These are phyloP conservation scores for Fusarium domesticum DNA, from an alignment of 2,329 filamentous ascomycete genomes.

Conservation along the genomic window DNA sequence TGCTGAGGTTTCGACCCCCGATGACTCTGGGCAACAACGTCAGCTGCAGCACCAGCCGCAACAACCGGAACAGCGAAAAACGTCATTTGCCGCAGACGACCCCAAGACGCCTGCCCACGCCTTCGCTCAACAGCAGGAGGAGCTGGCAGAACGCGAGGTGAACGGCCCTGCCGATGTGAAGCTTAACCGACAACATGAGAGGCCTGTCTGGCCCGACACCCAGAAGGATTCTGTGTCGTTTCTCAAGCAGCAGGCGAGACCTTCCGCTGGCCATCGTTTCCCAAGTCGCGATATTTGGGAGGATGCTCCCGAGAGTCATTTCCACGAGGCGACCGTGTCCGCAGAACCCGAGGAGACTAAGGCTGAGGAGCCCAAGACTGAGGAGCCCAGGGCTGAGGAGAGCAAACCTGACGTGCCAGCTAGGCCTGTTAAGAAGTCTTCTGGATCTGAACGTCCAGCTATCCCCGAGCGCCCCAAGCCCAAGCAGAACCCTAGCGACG, in stretches of 20 bases:
- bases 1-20: slow-evolving; percentile 81
- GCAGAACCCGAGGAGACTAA: slow-evolving; percentile 20
- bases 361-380: slow-evolving; percentile 9
- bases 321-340: slow-evolving; percentile 71
- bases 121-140: slow-evolving; percentile 65
- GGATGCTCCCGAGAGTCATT: slow-evolving; percentile 80
- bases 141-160: slow-evolving; percentile 58
- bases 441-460: slow-evolving; percentile 41
- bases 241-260: slow-evolving; percentile 50
- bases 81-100: slow-evolving; percentile 32
- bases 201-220: slow-evolving; percentile 45
- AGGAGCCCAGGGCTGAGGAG: slow-evolving; percentile 11
- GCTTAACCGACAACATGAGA: slow-evolving; percentile 31
- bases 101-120: slow-evolving; percentile 59
- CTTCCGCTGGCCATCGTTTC: slow-evolving; percentile 67
- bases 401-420: slow-evolving; percentile 31
- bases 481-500: slow-evolving; percentile 39
- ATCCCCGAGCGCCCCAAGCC: slow-evolving; percentile 56
- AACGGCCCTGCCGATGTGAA: slow-evolving; percentile 30
- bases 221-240: slow-evolving; percentile 41
- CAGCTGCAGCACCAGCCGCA: slow-evolving; percentile 31
- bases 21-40: slow-evolving; percentile 38
- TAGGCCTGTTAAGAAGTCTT: slow-evolving; percentile 39
- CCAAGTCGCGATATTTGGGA: slow-evolving; percentile 95
- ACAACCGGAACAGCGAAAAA: slow-evolving; percentile 20